phyloP scores from a whole-genome alignment of 352 stramenopile genomes.

The Hyphochytrium catenoides region DNA sequence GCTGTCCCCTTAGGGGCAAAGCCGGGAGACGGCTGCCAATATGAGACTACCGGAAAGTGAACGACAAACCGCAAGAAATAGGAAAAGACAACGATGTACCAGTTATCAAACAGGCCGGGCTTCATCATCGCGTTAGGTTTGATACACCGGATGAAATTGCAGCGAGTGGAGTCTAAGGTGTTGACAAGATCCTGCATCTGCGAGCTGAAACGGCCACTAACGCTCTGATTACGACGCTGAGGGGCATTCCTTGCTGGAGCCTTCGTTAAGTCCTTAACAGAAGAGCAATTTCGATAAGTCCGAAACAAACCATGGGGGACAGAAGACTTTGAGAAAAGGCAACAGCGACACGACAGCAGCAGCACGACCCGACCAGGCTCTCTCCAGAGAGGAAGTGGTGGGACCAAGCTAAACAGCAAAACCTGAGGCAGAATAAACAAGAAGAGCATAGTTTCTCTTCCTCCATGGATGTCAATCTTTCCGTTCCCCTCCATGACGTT shows the following conservation, averaged over 20 bases:
- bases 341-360: too few relatives aligned
- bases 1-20: too few relatives aligned
- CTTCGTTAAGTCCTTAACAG: conserved; percentile 4
- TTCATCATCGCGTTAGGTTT: conserved; percentile 66
- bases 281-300: neutral
- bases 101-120: conserved; percentile 49
- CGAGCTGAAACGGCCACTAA: conserved; percentile 53
- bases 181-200: conserved; percentile 62
- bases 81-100: too few relatives aligned
- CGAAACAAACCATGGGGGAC: too few relatives aligned
- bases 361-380: conserved; percentile 12
- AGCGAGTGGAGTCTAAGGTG: conserved; percentile 51
- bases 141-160: conserved; percentile 69
- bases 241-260: conserved; percentile 11
- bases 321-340: too few relatives aligned
- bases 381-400: too few relatives aligned
- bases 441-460: neutral
- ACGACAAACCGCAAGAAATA: too few relatives aligned
- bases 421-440: too few relatives aligned
- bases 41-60: too few relatives aligned
- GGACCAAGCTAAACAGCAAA: too few relatives aligned
- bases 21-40: too few relatives aligned
- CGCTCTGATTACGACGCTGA: conserved; percentile 17
- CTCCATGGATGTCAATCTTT: conserved; percentile 14
- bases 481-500: conserved; percentile 27